phyloP scores from a whole-genome alignment of 495 filamentous ascomycete genomes.

The Paragyromitra xinjiangensis region DNA sequence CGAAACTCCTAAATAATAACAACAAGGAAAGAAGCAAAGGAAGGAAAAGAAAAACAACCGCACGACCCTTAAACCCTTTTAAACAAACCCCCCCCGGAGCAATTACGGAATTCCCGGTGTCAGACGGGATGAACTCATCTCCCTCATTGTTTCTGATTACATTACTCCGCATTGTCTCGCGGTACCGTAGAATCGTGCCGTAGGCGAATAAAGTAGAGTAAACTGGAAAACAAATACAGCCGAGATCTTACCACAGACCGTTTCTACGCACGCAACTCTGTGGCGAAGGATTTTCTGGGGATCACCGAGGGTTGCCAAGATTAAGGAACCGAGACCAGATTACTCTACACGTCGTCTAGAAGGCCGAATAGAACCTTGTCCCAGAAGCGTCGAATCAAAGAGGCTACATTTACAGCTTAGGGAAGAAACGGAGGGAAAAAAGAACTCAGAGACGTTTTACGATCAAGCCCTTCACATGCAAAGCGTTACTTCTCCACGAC shows the following conservation, averaged over 20 bases:
- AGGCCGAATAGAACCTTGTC: constrained; percentile 5
- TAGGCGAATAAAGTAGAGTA: not conserved
- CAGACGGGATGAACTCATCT: constrained; percentile 21
- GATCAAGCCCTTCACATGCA: not conserved
- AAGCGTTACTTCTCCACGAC: constrained; percentile 8
- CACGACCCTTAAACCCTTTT: constrained; percentile 15
- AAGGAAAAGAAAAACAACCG: not conserved
- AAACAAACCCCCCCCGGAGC: not conserved
- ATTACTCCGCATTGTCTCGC: constrained; percentile 17
- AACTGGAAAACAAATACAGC: not conserved
- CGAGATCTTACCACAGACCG: constrained; percentile 24
- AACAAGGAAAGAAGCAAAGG: no score
- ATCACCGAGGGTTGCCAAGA: constrained; percentile 17
- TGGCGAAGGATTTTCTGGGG: constrained; percentile 15
- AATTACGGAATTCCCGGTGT: not conserved
- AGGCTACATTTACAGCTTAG: not conserved
- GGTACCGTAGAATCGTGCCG: not conserved
- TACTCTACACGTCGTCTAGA: constrained; percentile 2
- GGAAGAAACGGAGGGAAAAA: not conserved
- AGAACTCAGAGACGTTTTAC: not conserved
- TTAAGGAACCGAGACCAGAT: not conserved
- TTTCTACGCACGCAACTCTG: constrained; percentile 22
- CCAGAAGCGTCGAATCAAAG: not conserved
- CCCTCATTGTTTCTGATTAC: not conserved
- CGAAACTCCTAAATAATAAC: not conserved